Evolutionary conservation across 2,329 filamentous ascomycete species (phyloP), one percentile per base, ranked within the genome.

Genomic region (Hypoxylon sp.): DNA sequence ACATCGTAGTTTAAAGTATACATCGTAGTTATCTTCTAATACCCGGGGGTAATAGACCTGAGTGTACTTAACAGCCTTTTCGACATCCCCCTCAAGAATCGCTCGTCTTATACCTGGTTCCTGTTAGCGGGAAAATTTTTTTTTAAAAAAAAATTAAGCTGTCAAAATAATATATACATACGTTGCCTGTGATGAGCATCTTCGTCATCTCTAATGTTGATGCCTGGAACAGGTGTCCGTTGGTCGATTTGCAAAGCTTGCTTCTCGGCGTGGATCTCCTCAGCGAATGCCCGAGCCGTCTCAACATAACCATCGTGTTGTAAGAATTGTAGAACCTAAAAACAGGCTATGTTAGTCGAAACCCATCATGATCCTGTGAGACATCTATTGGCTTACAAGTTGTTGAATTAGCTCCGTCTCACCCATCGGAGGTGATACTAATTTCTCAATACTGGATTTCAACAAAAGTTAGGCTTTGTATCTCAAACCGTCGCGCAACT

Each of bases 241-340:
- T 87, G 80, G 61, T 89, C 87, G 47, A 88, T 84, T 68, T 87
- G 87, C 62, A 97, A 81, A 8, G 92, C 90, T 74, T 87, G 83
- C 74, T 92, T 91, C 78, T 97, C 93, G 14, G 87, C 83, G 59
- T 88, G 87, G 26, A 97, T 89, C 76, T 98, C 95, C 73, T 91
- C 86, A 3, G 92, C 90, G 83, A 99, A 98, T 0, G 93, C 94
- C 70, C 91, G 89, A 8, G 94, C 94, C 0, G 95, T 97, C 72
- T 98, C 95, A 6, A 98, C 91, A 73, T 98, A 98, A 65, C 96
- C 96, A 75, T 98, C 96, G 74, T 98, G 95, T 39, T 94, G 92
- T 13, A 99, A 83, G 73, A 97, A 98, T 80, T 98, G 94, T 42
- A 94, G 86, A 17, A 90, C 87, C 83, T 86, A 60, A 33, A n/a